A percentile compares a stretch with the other conserved stretches of the same genome.
Evolutionary conservation across 1,139 yeast species (phyloP).

Genomic region (Lodderomyces beijingensis): DNA sequence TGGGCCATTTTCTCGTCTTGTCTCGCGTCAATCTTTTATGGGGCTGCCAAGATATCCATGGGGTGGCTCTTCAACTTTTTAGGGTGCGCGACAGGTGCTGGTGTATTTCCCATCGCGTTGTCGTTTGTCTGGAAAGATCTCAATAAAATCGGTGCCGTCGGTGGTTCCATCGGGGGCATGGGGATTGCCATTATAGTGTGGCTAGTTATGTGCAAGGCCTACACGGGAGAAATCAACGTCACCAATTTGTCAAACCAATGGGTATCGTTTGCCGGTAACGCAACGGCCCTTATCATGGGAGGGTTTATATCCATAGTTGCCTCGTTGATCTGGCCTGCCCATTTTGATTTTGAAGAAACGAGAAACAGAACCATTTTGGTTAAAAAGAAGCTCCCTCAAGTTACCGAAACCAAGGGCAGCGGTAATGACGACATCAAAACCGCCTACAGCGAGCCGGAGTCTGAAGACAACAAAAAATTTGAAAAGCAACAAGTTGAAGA

Average conservation of each 20-base stretch:
- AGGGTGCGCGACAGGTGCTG: constrained; percentile 28
- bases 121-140: constrained; percentile 38
- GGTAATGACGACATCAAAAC: background rate
- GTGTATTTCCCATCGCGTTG: constrained; percentile 39
- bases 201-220: constrained; percentile 17
- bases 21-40: constrained; percentile 39
- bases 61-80: constrained; percentile 42
- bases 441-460: background rate
- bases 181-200: constrained; percentile 17
- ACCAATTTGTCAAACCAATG: constrained; percentile 18
- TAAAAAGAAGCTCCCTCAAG: constrained; percentile 8
- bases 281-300: constrained; percentile 18
- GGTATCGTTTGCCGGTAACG: constrained; percentile 19
- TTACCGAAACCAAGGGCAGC: background rate
- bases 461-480: background rate
- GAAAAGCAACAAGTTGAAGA: background rate
- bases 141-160: constrained; percentile 30
- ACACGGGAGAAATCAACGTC: constrained; percentile 23
- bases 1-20: constrained; percentile 29
- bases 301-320: constrained; percentile 25
- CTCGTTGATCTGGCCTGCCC: constrained; percentile 31
- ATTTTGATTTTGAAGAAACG: constrained; percentile 30
- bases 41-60: constrained; percentile 19
- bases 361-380: constrained; percentile 28
- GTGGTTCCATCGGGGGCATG: constrained; percentile 25